phyloP scores from a whole-genome alignment of 352 stramenopile genomes.

The Phytophthora pistaciae region DNA sequence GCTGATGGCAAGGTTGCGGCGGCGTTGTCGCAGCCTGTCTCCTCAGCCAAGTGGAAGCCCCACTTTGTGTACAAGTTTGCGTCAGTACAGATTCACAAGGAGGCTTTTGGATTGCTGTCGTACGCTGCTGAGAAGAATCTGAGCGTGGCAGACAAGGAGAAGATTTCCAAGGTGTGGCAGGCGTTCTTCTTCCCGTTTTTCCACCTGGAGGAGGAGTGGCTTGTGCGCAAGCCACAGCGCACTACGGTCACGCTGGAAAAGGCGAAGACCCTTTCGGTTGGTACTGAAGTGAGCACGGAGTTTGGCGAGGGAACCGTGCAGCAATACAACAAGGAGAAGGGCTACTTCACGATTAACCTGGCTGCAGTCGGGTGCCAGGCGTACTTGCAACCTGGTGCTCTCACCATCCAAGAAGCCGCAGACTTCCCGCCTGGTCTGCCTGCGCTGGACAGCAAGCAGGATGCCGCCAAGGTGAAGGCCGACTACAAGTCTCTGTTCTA shows the following conservation, averaged over 20 bases:
- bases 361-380: slow-evolving; percentile 61
- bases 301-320: slow-evolving; percentile 87
- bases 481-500: slow-evolving; percentile 71
- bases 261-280: slow-evolving; percentile 66
- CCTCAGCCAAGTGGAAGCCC: slow-evolving; percentile 54
- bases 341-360: slow-evolving; percentile 75
- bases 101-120: slow-evolving; percentile 79
- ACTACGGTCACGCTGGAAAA: slow-evolving; percentile 74
- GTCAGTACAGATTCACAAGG: slow-evolving; percentile 86
- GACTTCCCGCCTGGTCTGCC: slow-evolving; percentile 80
- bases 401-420: slow-evolving; percentile 80
- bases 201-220: slow-evolving; percentile 83
- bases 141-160: slow-evolving; percentile 84
- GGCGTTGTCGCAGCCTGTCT: slow-evolving; percentile 11
- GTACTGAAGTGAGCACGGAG: slow-evolving; percentile 81
- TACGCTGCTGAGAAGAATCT: slow-evolving; percentile 88
- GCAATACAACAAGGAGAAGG: slow-evolving; percentile 72
- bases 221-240: slow-evolving; percentile 79
- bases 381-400: slow-evolving; percentile 78
- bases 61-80: slow-evolving; percentile 82
- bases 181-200: slow-evolving; percentile 90
- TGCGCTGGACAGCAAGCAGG: slow-evolving; percentile 66
- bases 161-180: slow-evolving; percentile 87
- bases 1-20: slow-evolving; percentile 9
- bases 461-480: slow-evolving; percentile 49